A percentile compares a stretch with the other conserved stretches of the same genome.
Evolutionary conservation across 345 rosid genomes (phyloP).

Genomic region (Lumnitzera racemosa): DNA sequence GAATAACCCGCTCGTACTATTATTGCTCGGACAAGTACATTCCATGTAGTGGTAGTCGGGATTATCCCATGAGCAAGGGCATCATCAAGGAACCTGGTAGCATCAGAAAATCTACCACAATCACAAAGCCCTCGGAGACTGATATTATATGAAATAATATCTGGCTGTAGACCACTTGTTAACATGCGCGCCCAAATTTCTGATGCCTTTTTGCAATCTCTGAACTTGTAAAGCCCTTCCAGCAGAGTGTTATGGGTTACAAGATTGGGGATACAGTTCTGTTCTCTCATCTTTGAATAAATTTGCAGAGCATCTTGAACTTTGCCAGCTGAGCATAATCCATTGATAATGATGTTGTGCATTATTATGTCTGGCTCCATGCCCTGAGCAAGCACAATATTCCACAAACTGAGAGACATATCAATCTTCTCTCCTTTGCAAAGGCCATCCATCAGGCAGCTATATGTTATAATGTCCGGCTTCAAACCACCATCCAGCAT

Average conservation of each 20-base stretch:
- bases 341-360: constrained; percentile 77
- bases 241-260: constrained; percentile 78
- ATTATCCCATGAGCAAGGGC: constrained; percentile 52
- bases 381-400: constrained; percentile 43
- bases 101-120: constrained; percentile 48
- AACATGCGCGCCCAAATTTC: constrained; percentile 59
- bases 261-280: constrained; percentile 58
- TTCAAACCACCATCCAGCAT: constrained; percentile 61
- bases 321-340: constrained; percentile 70
- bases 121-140: constrained; percentile 71
- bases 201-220: constrained; percentile 53
- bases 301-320: constrained; percentile 56
- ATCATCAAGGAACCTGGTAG: constrained; percentile 52
- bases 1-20: constrained; percentile 14
- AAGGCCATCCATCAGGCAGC: constrained; percentile 72
- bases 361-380: constrained; percentile 57
- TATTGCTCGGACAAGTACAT: constrained; percentile 76
- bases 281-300: constrained; percentile 45
- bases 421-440: constrained; percentile 56
- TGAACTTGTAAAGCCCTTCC: constrained; percentile 64
- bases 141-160: constrained; percentile 78
- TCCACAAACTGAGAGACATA: constrained; percentile 64
- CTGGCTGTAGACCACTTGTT: constrained; percentile 48
- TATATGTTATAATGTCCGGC: constrained; percentile 74
- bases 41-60: constrained; percentile 67